A percentile compares a stretch with the other conserved stretches of the same genome.
Evolutionary conservation across 2,329 filamentous ascomycete genomes (phyloP).

Genomic region (Neurospora sp.): DNA sequence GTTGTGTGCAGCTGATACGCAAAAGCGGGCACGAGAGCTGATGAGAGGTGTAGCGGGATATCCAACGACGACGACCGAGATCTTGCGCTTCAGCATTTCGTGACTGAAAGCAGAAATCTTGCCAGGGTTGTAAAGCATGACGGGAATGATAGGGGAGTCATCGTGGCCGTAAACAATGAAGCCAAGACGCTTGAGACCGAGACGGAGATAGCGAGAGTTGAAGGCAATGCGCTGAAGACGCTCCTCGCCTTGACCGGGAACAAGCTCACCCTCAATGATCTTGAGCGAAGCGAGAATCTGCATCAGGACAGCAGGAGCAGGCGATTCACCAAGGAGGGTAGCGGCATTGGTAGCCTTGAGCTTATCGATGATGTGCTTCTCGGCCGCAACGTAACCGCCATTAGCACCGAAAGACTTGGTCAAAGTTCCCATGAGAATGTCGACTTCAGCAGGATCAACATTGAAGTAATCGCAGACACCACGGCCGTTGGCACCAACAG

Average conservation of each 20-base stretch:
- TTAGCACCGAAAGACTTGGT: constrained; percentile 99
- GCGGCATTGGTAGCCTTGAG: constrained; percentile 78
- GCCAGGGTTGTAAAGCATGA: constrained; percentile 94
- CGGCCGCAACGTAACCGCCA: constrained; percentile 85
- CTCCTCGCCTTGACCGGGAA: constrained; percentile 88
- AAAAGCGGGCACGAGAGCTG: constrained; percentile 90
- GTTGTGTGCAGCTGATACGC: constrained; percentile 90
- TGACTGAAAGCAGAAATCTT: constrained; percentile 98
- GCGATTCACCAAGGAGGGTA: constrained; percentile 78
- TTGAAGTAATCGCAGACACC: constrained; percentile 97
- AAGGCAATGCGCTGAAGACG: constrained; percentile 92
- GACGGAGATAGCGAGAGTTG: constrained; percentile 95
- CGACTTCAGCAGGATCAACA: constrained; percentile 76
- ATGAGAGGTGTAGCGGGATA: constrained; percentile 95
- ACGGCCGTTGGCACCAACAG: constrained; percentile 76
- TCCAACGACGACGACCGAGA: constrained; percentile 92
- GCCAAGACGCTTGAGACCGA: constrained; percentile 91
- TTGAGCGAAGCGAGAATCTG: constrained; percentile 83
- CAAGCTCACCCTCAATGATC: constrained; percentile 81
- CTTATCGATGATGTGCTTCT: constrained; percentile 88
- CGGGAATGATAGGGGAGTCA: constrained; percentile 91
- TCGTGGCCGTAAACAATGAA: constrained; percentile 97
- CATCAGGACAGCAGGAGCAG: constrained; percentile 76
- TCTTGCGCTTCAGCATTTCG: constrained; percentile 96
- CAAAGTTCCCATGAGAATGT: constrained; percentile 95